These are phyloP conservation scores for Geotrichum cucujoidarum DNA, from an alignment of 1,139 yeast species.

Conservation along the genomic window DNA sequence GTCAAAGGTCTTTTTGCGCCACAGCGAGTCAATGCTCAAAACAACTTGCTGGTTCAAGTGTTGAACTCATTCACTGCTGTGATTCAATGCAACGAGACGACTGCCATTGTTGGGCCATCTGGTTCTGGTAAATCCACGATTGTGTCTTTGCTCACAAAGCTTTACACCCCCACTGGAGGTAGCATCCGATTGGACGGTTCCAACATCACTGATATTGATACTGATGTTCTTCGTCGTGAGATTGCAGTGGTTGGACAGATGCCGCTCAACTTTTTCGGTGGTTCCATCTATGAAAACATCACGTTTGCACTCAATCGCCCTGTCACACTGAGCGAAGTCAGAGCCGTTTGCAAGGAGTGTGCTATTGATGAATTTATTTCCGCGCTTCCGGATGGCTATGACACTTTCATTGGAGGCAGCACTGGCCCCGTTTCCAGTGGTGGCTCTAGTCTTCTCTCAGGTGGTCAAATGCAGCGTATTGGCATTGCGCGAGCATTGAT, in stretches of 20 bases:
- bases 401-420: constrained; percentile 47
- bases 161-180: constrained; percentile 57
- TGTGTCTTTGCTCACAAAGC: constrained; percentile 59
- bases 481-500: constrained; percentile 78
- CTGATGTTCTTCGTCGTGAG: constrained; percentile 56
- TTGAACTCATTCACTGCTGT: constrained; percentile 36
- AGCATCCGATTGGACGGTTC: constrained; percentile 56
- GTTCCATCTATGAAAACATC: constrained; percentile 70
- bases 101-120: constrained; percentile 85
- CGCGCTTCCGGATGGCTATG: constrained; percentile 36
- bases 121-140: constrained; percentile 89
- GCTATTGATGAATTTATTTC: constrained; percentile 37
- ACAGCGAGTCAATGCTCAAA: constrained; percentile 2
- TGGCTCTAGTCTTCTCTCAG: constrained; percentile 48
- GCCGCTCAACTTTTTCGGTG: constrained; percentile 66
- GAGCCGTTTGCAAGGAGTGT: constrained; percentile 29
- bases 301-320: constrained; percentile 45
- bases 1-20: constrained; percentile 24
- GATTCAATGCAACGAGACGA: constrained; percentile 58
- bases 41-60: constrained; percentile 13
- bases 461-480: constrained; percentile 85
- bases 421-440: constrained; percentile 26
- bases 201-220: constrained; percentile 53
- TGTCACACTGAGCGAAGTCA: constrained; percentile 38
- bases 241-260: constrained; percentile 84